A percentile compares a stretch with the other conserved stretches of the same genome.
Conservation (phyloP, 257 asterid species). For the Avicennia marina region DNA sequence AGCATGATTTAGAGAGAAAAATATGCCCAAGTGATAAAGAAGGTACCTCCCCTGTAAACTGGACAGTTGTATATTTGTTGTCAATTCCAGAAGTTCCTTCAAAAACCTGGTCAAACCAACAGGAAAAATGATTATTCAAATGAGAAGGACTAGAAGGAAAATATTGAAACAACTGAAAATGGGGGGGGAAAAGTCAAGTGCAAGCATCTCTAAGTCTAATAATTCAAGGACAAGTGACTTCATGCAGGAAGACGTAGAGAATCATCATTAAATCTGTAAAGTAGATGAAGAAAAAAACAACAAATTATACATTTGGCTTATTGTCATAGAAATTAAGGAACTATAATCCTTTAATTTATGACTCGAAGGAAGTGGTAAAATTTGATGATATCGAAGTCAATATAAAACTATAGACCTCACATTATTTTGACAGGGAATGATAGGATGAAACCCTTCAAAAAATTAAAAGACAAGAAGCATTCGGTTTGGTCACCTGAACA, state of each 20-base stretch:
- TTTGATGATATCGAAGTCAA: neutral
- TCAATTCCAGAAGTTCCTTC: constrained; percentile 99
- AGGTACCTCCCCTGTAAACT: constrained; percentile 93
- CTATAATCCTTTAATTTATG: neutral
- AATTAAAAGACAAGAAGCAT: neutral
- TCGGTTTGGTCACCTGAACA: constrained; percentile 72
- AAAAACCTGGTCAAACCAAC: constrained; percentile 67
- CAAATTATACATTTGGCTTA: neutral
- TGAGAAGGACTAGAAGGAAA: constrained; percentile 3
- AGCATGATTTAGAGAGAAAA: constrained; percentile 16
- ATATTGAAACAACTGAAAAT: constrained; percentile 3
- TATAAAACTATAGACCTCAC: neutral
- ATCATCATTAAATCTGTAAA: neutral
- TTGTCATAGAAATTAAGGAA: neutral
- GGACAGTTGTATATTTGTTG: constrained; percentile 92
- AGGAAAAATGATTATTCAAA: no score
- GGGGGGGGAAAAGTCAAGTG: neutral
- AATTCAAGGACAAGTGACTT: constrained; percentile 6
- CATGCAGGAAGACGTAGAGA: constrained; percentile 10
- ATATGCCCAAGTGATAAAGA: neutral
- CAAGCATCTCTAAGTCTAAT: neutral
- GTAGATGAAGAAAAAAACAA: neutral
- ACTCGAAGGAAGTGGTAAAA: neutral
- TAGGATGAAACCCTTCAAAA: neutral
- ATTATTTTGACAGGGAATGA: neutral